phyloP scores from a whole-genome alignment of 345 rosid species.

The Brassica carinata region DNA sequence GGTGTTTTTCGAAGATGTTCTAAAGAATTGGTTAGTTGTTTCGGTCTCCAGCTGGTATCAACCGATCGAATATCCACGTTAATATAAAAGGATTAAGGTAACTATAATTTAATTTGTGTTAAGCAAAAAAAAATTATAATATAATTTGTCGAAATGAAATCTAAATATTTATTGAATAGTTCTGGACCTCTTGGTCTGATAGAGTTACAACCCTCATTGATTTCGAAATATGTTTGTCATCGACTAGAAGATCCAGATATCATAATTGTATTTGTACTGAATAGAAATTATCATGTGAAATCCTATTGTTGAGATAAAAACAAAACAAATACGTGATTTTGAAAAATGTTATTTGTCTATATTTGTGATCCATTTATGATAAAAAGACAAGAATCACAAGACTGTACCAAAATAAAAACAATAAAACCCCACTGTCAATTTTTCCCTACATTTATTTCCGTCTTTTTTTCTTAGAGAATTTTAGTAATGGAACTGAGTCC shows the following conservation, averaged over 20 bases:
- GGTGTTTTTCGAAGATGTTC: too few relatives aligned
- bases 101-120: neutral
- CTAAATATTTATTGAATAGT: conserved; percentile 4
- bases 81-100: neutral
- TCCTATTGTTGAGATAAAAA: conserved; percentile 38
- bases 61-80: neutral
- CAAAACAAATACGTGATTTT: conserved; percentile 32
- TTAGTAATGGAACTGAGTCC: too few relatives aligned
- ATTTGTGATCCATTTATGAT: conserved; percentile 37
- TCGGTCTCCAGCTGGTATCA: neutral
- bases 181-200: conserved; percentile 2
- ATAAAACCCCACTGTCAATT: conserved; percentile 27
- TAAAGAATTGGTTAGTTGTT: neutral
- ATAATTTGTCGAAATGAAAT: neutral
- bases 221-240: conserved; percentile 36
- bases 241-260: conserved; percentile 24
- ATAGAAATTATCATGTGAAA: conserved; percentile 36
- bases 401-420: conserved; percentile 39
- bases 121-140: neutral
- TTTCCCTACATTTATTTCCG: conserved; percentile 28
- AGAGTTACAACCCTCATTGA: conserved; percentile 19
- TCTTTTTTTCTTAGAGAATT: neutral
- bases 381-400: conserved; percentile 40
- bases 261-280: conserved; percentile 34
- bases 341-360: neutral